A percentile compares a stretch with the other conserved stretches of the same genome.
phyloP scores from a whole-genome alignment of 306 rosid species.

The Coriaria nepalensis region DNA sequence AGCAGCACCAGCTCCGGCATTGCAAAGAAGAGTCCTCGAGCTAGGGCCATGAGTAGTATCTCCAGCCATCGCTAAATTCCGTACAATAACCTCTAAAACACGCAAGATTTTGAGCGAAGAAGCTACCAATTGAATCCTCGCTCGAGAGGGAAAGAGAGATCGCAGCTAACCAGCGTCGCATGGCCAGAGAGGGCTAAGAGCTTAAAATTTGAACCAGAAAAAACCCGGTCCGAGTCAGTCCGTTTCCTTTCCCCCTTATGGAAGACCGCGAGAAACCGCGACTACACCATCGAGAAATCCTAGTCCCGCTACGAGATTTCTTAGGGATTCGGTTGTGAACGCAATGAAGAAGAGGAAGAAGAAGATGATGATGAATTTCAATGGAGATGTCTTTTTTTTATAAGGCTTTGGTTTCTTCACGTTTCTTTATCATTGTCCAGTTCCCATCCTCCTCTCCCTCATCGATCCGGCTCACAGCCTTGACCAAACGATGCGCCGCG shows the following conservation, averaged over 20 bases:
- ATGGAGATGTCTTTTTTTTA: no score
- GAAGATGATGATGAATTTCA: background rate
- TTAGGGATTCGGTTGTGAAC: constrained; percentile 1
- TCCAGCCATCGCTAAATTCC: constrained; percentile 21
- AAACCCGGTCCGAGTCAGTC: background rate
- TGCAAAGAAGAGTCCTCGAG: constrained; percentile 43
- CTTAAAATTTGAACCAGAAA: constrained; percentile 5
- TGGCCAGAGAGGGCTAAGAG: constrained; percentile 35
- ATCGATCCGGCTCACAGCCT: background rate
- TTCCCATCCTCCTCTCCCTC: background rate
- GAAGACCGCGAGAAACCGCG: constrained; percentile 5
- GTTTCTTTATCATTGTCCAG: background rate
- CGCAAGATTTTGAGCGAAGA: constrained; percentile 10
- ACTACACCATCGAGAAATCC: background rate
- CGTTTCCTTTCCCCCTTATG: background rate
- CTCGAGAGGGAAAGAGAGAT: constrained; percentile 53
- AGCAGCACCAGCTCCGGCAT: constrained; percentile 64
- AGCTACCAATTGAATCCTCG: constrained; percentile 37
- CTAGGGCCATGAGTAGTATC: constrained; percentile 30
- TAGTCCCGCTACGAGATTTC: no score
- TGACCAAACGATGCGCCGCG: constrained; percentile 12
- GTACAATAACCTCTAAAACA: constrained; percentile 9
- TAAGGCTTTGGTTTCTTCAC: constrained; percentile 8
- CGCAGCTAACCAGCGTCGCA: constrained; percentile 54
- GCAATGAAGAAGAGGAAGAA: background rate